Evolutionary conservation across 192 early-diverging fungal genomes (phyloP).

Genomic region (Coemansia erecta): DNA sequence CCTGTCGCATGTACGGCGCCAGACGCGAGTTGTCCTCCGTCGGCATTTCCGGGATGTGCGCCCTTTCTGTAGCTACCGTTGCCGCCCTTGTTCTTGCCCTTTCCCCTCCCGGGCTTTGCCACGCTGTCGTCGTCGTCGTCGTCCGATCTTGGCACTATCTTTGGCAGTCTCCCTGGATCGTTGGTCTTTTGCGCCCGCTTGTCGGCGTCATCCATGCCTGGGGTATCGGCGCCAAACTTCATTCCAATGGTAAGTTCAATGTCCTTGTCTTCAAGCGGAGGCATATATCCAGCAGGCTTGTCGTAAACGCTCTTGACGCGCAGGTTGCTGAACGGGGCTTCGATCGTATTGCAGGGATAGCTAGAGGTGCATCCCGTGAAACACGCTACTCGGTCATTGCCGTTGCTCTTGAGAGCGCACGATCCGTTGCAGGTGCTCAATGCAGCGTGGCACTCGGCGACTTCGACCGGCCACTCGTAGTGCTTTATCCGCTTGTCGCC

Average conservation of each 20-base stretch:
- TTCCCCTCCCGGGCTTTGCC: background rate
- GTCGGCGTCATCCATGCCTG: conserved; percentile 11
- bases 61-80: conserved; percentile 6
- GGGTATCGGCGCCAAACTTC: conserved; percentile 36
- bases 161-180: conserved; percentile 37
- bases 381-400: conserved; percentile 24
- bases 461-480: conserved; percentile 44
- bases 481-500: conserved; percentile 21
- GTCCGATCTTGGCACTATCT: conserved; percentile 25
- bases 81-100: conserved; percentile 5
- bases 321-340: conserved; percentile 39
- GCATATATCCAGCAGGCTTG: conserved; percentile 39
- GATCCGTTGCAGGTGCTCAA: conserved; percentile 27
- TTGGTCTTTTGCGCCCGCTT: conserved; percentile 8
- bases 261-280: conserved; percentile 38
- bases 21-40: background rate
- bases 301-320: conserved; percentile 32
- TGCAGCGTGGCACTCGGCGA: conserved; percentile 44
- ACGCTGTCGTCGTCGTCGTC: conserved; percentile 3
- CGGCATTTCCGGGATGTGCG: background rate
- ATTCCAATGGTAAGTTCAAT: conserved; percentile 48
- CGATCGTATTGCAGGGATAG: conserved; percentile 42
- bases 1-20: background rate
- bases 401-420: conserved; percentile 19
- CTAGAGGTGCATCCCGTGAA: conserved; percentile 33